phyloP scores from a whole-genome alignment of 441 rosid species.

The Iberis amara region DNA sequence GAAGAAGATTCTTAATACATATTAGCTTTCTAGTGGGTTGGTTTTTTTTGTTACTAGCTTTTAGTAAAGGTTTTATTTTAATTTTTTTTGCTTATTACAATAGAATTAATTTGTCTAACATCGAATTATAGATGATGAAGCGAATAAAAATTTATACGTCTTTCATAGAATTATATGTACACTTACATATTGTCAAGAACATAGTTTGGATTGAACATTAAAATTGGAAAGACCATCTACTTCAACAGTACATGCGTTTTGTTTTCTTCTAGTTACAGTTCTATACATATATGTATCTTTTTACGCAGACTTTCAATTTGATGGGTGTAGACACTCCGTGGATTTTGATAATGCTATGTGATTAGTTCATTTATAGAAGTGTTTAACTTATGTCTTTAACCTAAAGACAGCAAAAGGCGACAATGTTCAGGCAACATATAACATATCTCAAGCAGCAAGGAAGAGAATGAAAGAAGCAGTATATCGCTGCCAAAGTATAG shows the following conservation, averaged over 20 bases:
- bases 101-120: not conserved
- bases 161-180: not conserved
- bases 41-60: not conserved
- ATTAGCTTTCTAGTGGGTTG: not conserved
- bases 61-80: not conserved
- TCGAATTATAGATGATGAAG: constrained; percentile 8
- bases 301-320: no score
- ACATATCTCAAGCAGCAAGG: constrained; percentile 52
- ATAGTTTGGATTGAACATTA: no score
- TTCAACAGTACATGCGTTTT: no score
- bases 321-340: no score
- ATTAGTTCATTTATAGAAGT: constrained; percentile 11
- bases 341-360: constrained; percentile 2
- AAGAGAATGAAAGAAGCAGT: constrained; percentile 96
- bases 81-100: not conserved
- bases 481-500: constrained; percentile 75
- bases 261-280: no score
- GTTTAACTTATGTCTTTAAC: constrained; percentile 20
- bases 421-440: constrained; percentile 82
- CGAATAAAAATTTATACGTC: not conserved
- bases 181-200: no score
- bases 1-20: constrained; percentile 13
- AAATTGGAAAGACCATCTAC: no score
- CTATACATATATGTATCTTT: no score
- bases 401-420: constrained; percentile 80